Base-by-base conservation (phyloP, 129 eudicot species). In the Sambucus nigra region DNA sequence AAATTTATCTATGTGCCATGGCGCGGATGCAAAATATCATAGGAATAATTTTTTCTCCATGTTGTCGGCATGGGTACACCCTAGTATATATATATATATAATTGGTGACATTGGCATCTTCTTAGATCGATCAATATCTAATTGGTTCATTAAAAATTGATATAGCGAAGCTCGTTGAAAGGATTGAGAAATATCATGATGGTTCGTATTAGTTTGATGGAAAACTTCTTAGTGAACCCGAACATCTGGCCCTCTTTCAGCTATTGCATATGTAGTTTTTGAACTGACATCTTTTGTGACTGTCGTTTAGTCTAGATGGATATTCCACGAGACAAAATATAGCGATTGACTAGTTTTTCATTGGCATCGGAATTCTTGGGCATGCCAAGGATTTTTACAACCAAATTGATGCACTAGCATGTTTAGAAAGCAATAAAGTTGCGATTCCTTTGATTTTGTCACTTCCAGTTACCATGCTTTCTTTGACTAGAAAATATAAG, bases 141-240 rank as follows among this genome's bases (percentile, higher is more conserved):
- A 74, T 85, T 72, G 80, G 69, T 32, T 66, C 85, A 16, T 65
- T 91, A 63, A 82, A 76, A 55, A 85, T 72, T 55, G 94, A 80
- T 61, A 70, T 82, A 20, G 50, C 70, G 72, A 91, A 85, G 73
- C 95, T 91, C 59, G 76, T 91, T 75, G 98, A 85, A 73, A 78
- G 86, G 39, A 67, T 75, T 72, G 84, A 85, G 75, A 85, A 77
- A 73, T 85, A 85, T 55, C 95, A 91, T 69, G 98, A 91, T 67
- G 98, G 98, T 33, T 60, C 95, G 69, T 79, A 68, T 64, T 91
- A 86, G 80, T 91, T 91, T 38, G 95, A 89, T 61, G 97, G 85
- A 71, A 84, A 89, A n/a, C n/a, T n/a, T n/a, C n/a, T n/a, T n/a
- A n/a, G n/a, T n/a, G n/a, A n/a, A n/a, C n/a, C n/a, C n/a, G n/a